Evolutionary conservation across 148 eudicot genomes (phyloP), one percentile per base, ranked within the genome.

Genomic region (Camellia granthamiana): DNA sequence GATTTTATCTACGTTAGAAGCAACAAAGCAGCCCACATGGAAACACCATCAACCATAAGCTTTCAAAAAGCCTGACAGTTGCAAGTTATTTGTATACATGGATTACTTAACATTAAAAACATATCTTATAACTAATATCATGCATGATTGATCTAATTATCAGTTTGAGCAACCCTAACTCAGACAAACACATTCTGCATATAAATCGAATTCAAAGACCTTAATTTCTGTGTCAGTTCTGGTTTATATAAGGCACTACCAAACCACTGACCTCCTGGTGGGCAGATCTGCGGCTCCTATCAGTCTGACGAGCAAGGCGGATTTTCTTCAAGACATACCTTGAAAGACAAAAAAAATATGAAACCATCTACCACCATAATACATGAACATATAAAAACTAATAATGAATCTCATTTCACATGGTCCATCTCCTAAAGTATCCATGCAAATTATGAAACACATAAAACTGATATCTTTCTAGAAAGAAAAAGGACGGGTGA

Each of bases 271-370:
- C 97, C 94, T 93, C 98, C 82, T 88, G 97, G 75, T 93, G 94
- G 77, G 98, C 97, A 88, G 98, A 95, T 83, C 96, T 81, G 66
- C 96, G 90, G 2, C 93, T 89, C 84, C 97, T 89, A 69, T 93
- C 91, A 64, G 94, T 89, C 89, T 95, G 98, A 55, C 98, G 98
- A 83, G 97, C 97, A 85, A 95, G 95, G 51, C 98, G 94, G 58
- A 94, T 94, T 75, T 92, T 95, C 90, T 95, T 95, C 88, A 95
- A 60, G 43, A 95, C 98, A 88, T 95, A 95, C 90, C 98, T 95
- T 79, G 14, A 73, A 77, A 75, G 43, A 49, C 5, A 55, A 72
- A 47, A 49, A 65, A 58, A 70, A 55, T 55, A 55, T 55, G 13
- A 19, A 30, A 64, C 1, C 6, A 78, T 61, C 66, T 23, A 12